phyloP scores from a whole-genome alignment of 305 asterid species.

The Plantago coronopus region DNA sequence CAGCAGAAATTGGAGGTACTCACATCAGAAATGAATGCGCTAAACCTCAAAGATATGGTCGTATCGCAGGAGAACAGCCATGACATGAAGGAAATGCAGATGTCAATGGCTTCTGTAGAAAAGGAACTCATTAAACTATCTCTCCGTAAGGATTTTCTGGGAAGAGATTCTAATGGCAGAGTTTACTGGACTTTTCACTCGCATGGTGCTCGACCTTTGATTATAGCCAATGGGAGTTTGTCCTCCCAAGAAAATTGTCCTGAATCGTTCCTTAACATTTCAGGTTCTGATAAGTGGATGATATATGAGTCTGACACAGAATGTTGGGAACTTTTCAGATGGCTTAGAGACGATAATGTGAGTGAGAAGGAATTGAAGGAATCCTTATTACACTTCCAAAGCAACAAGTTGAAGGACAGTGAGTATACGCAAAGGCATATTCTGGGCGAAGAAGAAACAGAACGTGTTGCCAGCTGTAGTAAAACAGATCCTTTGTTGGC shows the following conservation, averaged over 20 bases:
- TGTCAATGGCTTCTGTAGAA: constrained; percentile 54
- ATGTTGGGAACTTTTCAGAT: constrained; percentile 56
- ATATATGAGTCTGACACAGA: constrained; percentile 60
- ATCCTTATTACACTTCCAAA: constrained; percentile 53
- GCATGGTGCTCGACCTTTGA: constrained; percentile 55
- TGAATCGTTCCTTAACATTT: constrained; percentile 40
- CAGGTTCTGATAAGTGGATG: constrained; percentile 64
- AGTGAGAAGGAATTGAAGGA: constrained; percentile 81
- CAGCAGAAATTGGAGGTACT: constrained; percentile 70
- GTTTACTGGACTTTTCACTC: constrained; percentile 64
- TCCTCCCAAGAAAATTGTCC: constrained; percentile 36
- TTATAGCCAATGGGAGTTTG: constrained; percentile 55
- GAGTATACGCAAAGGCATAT: constrained; percentile 36
- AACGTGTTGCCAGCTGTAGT: constrained; percentile 19
- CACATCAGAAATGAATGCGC: constrained; percentile 50
- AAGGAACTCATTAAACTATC: constrained; percentile 55
- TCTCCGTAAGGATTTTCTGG: constrained; percentile 72
- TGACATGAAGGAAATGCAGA: constrained; percentile 51
- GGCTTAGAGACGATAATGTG: constrained; percentile 69
- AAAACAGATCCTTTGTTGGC: constrained; percentile 28
- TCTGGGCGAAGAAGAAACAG: constrained; percentile 30
- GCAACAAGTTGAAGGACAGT: constrained; percentile 39
- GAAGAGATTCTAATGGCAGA: constrained; percentile 84
- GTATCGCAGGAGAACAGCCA: constrained; percentile 39
- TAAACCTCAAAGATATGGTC: constrained; percentile 46